phyloP scores from a whole-genome alignment of 2,329 filamentous ascomycete species.

The Westerdykella ornata region DNA sequence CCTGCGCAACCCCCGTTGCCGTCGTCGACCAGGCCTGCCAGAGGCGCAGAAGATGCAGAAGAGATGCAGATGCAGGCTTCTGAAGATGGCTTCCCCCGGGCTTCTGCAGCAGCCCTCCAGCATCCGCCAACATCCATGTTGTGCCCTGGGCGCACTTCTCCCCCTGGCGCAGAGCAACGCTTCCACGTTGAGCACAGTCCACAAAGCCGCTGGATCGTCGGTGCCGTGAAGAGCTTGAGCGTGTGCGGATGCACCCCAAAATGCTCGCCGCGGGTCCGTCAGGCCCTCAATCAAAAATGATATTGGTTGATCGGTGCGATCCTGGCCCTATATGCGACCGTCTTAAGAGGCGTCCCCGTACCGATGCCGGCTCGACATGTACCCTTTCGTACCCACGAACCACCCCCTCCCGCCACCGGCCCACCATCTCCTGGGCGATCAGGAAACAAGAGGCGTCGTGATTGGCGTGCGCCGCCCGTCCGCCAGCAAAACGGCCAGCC shows the following conservation, averaged over 20 bases:
- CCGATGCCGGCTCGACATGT: slow-evolving; percentile 31
- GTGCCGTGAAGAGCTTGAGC: slow-evolving; percentile 20
- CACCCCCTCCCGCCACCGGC: slow-evolving; percentile 17
- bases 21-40: background rate
- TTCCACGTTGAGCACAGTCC: slow-evolving; percentile 35
- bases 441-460: slow-evolving; percentile 20
- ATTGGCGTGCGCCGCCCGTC: slow-evolving; percentile 25
- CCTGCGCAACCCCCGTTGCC: no score
- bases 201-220: slow-evolving; percentile 30
- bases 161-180: slow-evolving; percentile 23
- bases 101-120: background rate
- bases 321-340: slow-evolving; percentile 24
- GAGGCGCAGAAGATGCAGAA: background rate
- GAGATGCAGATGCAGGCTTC: background rate
- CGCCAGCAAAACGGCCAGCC: slow-evolving; percentile 19
- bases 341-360: slow-evolving; percentile 22
- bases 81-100: no score
- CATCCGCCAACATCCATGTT: no score
- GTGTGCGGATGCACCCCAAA: slow-evolving; percentile 30
- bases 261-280: slow-evolving; percentile 28
- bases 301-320: slow-evolving; percentile 35
- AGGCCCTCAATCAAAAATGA: slow-evolving; percentile 33
- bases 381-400: slow-evolving; percentile 26
- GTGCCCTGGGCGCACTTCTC: background rate
- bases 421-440: slow-evolving; percentile 19